Evolutionary conservation across 257 asterid genomes (phyloP), one percentile per base, ranked within the genome.

Genomic region (Cynanchum wilfordii): DNA sequence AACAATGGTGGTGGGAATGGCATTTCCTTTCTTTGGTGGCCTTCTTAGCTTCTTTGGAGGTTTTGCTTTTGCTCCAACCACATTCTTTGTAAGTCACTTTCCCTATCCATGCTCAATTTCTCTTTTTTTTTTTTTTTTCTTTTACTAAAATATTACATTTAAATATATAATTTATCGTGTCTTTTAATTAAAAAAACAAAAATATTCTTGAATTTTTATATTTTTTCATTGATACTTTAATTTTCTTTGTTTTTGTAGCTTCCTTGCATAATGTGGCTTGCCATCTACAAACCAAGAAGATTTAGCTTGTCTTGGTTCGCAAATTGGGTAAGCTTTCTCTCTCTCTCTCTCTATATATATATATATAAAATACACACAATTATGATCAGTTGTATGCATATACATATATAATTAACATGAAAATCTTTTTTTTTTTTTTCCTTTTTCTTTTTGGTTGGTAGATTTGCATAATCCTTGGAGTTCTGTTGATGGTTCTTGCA

Each of bases 11-110:
- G 12, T 87, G 65, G 97, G 81, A 57, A 86, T 89, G 83, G 82
- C 89, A 51, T 72, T 92, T 73, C 97, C 97, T 12, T 92, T 92
- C 86, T 92, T 92, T 72, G 95, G 96, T 56, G 97, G 88, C 10
- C 80, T 89, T 62, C 87, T 92, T 76, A 96, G 96, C 70, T 92
- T 92, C 84, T 90, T 92, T 63, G 97, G 97, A 67, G 97, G 97
- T 66, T 86, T 92, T 60, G 96, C 92, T 63, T 82, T 89, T 80
- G 96, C 93, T 29, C 97, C 96, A 10, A 92, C 97, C 22, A 65
- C 96, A 0, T 92, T 87, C 74, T 89, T 50, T 54, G 96, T 92
- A 82, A 83, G 97, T 29, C 44, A 10, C 36, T 54, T 30, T 24
- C 5, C 19, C 51, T 1, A 44, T 29, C 10, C 29, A 24, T 30